phyloP scores from a whole-genome alignment of 2,329 filamentous ascomycete species.

The Fusarium multiceps region DNA sequence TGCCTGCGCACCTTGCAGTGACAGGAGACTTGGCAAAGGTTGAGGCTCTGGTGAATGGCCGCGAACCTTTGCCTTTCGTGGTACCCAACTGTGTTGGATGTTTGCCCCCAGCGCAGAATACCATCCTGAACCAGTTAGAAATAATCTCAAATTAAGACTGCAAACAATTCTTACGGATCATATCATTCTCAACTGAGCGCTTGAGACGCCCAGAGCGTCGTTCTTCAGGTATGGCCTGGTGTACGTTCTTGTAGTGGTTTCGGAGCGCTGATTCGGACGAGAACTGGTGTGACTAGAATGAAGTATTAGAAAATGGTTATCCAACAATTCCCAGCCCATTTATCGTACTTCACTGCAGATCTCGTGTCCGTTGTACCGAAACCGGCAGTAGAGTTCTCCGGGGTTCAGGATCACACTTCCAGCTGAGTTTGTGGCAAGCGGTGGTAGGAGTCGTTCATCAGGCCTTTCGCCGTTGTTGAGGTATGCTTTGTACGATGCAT shows the following conservation, averaged over 20 bases:
- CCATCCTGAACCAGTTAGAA: neutral
- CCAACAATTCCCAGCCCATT: neutral
- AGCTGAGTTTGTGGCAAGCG: neutral
- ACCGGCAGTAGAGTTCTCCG: neutral
- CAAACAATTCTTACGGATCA: neutral
- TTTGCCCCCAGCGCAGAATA: neutral
- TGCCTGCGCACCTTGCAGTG: accelerated
- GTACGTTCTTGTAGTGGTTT: neutral
- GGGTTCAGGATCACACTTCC: neutral
- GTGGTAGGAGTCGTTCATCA: neutral
- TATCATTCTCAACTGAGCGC: neutral
- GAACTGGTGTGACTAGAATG: neutral
- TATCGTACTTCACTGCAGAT: neutral
- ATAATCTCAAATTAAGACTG: neutral
- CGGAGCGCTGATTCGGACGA: neutral
- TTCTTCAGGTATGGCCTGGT: neutral
- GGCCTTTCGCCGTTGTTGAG: neutral
- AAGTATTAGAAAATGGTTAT: neutral
- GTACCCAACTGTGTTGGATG: neutral
- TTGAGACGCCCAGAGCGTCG: neutral
- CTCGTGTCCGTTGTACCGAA: neutral
- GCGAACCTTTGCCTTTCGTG: neutral
- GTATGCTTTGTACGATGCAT: neutral
- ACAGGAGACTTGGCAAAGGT: neutral
- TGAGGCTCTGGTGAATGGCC: neutral